Evolutionary conservation across 805 yeast species (phyloP).

Genomic region (Kodamaea kaohsiungensis): DNA sequence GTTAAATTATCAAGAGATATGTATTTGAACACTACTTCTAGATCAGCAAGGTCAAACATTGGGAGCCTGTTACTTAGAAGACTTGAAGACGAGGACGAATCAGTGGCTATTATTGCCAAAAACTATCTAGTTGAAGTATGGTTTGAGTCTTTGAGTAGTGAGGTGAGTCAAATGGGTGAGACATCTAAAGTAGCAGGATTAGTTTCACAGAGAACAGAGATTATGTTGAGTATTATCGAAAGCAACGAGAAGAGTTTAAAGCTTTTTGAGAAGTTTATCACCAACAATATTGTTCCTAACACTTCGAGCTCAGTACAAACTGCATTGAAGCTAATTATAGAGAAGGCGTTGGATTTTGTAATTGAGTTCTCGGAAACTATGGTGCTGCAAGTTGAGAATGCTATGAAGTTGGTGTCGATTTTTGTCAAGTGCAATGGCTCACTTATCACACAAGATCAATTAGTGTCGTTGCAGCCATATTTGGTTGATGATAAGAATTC

Average conservation of each 20-base stretch:
- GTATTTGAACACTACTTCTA: constrained; percentile 37
- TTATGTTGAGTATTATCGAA: constrained; percentile 41
- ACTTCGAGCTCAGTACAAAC: constrained; percentile 11
- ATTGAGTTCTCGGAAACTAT: constrained; percentile 24
- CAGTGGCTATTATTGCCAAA: constrained; percentile 39
- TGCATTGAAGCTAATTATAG: constrained; percentile 31
- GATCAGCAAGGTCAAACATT: constrained; percentile 39
- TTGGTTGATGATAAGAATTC: constrained; percentile 49
- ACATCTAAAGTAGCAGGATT: neutral
- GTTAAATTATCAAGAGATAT: constrained; percentile 51
- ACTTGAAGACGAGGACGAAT: constrained; percentile 71
- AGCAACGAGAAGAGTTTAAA: constrained; percentile 40
- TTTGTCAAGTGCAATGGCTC: constrained; percentile 54
- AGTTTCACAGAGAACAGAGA: constrained; percentile 18
- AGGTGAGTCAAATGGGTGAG: constrained; percentile 1
- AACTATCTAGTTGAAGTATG: constrained; percentile 28
- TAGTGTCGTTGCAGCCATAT: constrained; percentile 64
- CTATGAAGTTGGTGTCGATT: constrained; percentile 53
- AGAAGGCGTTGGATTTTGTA: constrained; percentile 34
- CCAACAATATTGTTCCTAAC: constrained; percentile 40
- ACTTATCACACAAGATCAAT: constrained; percentile 65
- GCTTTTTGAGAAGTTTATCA: constrained; percentile 50
- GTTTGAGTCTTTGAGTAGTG: constrained; percentile 14
- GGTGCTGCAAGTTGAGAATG: constrained; percentile 27
- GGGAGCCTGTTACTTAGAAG: constrained; percentile 54